Percentiles rank a stretch among this genome's conserved stretches.
These are phyloP conservation scores for Aspergillus bridgeri DNA, from an alignment of 495 filamentous ascomycete species.

Conservation along the genomic window DNA sequence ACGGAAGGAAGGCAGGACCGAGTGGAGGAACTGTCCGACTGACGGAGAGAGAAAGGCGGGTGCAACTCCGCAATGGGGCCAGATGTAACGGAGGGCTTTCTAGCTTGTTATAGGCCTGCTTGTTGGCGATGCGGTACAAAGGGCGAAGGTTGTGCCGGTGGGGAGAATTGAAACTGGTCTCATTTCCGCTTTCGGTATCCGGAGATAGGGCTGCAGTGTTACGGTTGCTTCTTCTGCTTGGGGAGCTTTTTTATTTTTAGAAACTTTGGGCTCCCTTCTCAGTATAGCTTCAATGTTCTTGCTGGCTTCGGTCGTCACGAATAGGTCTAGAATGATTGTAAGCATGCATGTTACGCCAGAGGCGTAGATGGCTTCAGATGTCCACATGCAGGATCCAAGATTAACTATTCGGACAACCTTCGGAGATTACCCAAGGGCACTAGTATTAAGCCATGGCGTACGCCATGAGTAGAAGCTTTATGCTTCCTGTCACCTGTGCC, in stretches of 20 bases:
- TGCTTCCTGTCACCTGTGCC: too few species aligned
- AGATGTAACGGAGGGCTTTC: slow-evolving; percentile 12
- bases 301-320: background rate
- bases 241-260: slow-evolving; percentile 1
- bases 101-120: background rate
- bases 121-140: background rate
- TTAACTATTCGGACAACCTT: background rate
- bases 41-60: background rate
- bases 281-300: background rate
- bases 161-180: slow-evolving; percentile 7
- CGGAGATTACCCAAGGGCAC: background rate
- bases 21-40: background rate
- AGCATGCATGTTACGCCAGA: background rate
- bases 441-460: too few species aligned
- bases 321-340: background rate
- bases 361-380: background rate
- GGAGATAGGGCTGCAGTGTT: slow-evolving; percentile 7
- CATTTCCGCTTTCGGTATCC: slow-evolving; percentile 23
- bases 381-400: background rate
- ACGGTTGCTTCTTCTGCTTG: slow-evolving; percentile 6
- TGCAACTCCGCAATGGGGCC: background rate
- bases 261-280: background rate
- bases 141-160: background rate
- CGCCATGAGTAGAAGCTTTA: too few species aligned
- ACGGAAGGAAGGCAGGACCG: slow-evolving; percentile 13